phyloP scores from a whole-genome alignment of 371 early-diverging fungal species.

The Entomophthora muscae region DNA sequence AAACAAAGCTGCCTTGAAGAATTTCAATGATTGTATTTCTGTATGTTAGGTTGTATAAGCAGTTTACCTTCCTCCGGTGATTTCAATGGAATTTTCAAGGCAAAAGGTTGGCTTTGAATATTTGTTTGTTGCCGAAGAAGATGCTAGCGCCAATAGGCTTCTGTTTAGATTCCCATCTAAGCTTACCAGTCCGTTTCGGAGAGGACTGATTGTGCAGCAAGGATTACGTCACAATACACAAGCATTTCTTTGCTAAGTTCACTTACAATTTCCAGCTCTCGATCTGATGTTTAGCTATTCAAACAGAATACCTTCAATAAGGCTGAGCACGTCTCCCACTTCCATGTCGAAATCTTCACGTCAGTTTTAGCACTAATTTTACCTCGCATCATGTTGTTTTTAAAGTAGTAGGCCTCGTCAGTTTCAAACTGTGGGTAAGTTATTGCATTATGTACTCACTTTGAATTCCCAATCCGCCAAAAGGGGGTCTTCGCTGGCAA shows the following conservation, averaged over 20 bases:
- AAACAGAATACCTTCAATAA: conserved; percentile 5
- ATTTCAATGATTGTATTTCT: conserved; percentile 5
- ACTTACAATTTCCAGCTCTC: conserved; percentile 2
- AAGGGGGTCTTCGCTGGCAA: neutral
- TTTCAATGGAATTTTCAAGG: neutral
- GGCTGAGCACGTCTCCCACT: conserved; percentile 2
- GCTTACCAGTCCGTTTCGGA: conserved; percentile 4
- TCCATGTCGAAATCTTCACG: conserved; percentile 1
- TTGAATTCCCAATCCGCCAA: conserved; percentile 1
- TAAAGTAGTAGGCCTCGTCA: neutral
- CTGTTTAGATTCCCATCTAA: neutral
- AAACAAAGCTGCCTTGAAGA: neutral
- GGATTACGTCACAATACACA: neutral
- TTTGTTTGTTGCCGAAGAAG: neutral
- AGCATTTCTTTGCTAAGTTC: neutral
- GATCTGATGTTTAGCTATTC: neutral
- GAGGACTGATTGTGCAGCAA: neutral
- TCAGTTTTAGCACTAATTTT: neutral
- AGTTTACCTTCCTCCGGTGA: conserved; percentile 4
- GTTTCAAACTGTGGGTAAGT: neutral
- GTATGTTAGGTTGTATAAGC: neutral
- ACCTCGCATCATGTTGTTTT: neutral
- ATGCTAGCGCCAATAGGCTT: neutral
- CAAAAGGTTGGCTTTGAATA: neutral
- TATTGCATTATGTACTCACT: conserved; percentile 1